These are phyloP conservation scores for Tulasnella sp. DNA, from an alignment of 768 basidiomycete species.

Conservation along the genomic window DNA sequence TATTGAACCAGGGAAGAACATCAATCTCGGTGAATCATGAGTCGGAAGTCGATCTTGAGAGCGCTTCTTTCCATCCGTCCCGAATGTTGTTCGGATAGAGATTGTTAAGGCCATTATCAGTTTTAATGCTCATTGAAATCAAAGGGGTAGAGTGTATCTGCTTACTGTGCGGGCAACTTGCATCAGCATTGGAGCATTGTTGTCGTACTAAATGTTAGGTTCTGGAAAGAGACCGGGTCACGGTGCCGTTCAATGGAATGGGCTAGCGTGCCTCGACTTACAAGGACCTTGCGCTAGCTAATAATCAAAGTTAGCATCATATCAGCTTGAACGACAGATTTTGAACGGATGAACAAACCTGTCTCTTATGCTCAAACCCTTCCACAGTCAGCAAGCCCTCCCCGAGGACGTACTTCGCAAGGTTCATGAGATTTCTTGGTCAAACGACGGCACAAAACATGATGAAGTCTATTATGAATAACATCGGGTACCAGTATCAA, in stretches of 20 bases:
- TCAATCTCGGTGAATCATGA: background rate
- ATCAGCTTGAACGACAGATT: background rate
- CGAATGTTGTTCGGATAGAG: too few relatives aligned
- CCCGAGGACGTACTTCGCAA: background rate
- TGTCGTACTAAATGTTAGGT: too few relatives aligned
- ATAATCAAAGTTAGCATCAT: background rate
- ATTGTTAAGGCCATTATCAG: background rate
- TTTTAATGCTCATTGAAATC: background rate
- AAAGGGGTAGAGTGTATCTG: conserved; percentile 19
- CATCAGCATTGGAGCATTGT: conserved; percentile 43
- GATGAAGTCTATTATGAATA: background rate
- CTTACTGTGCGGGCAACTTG: conserved; percentile 40
- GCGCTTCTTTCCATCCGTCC: background rate
- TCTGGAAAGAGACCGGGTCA: too few relatives aligned
- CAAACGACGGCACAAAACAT: background rate
- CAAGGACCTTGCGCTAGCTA: conserved; percentile 2
- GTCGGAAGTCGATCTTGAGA: background rate
- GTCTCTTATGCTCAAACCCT: conserved; percentile 12
- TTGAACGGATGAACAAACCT: background rate
- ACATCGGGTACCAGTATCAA: too few relatives aligned
- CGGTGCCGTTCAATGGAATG: too few relatives aligned
- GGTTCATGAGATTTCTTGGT: background rate
- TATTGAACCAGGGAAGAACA: background rate
- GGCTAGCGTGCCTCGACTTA: background rate
- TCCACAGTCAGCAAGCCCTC: background rate